A percentile compares a stretch with the other conserved stretches of the same genome.
Evolutionary conservation across 2,329 filamentous ascomycete species (phyloP).

Genomic region (Dothideomycetes sp.): DNA sequence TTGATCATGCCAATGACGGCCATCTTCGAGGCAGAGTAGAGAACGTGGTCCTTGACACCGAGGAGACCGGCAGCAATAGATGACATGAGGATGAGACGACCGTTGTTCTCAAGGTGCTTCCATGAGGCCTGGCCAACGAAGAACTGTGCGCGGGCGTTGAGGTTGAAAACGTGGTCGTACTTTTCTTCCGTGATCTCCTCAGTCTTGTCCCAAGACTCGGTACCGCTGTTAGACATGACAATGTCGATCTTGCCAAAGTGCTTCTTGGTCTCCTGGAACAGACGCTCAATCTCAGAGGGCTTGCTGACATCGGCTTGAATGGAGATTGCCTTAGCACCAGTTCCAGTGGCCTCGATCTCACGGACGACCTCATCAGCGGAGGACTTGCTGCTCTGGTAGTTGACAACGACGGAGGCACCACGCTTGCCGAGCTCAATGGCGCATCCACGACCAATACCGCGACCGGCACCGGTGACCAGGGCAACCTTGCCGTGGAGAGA

Average conservation of each 20-base stretch:
- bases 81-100: conserved; percentile 65
- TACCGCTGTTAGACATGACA: conserved; percentile 48
- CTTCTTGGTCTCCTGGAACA: conserved; percentile 38
- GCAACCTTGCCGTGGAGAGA: conserved; percentile 46
- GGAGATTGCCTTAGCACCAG: conserved; percentile 44
- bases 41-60: conserved; percentile 60
- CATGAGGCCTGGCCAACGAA: conserved; percentile 69
- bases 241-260: conserved; percentile 37
- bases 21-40: conserved; percentile 65
- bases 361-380: conserved; percentile 41
- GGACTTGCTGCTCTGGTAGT: conserved; percentile 49
- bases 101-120: conserved; percentile 59
- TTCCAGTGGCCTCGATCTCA: conserved; percentile 37
- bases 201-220: conserved; percentile 59
- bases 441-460: conserved; percentile 58
- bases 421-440: conserved; percentile 58
- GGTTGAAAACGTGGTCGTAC: conserved; percentile 60
- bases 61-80: conserved; percentile 60
- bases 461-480: conserved; percentile 56
- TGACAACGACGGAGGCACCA: conserved; percentile 56
- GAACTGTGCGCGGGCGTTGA: conserved; percentile 64
- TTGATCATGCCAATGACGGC: conserved; percentile 65
- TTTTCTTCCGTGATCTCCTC: conserved; percentile 61
- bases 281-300: conserved; percentile 48
- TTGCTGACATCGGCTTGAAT: conserved; percentile 52